Base-by-base conservation (phyloP, 257 asterid genomes). In the Verbena officinalis region DNA sequence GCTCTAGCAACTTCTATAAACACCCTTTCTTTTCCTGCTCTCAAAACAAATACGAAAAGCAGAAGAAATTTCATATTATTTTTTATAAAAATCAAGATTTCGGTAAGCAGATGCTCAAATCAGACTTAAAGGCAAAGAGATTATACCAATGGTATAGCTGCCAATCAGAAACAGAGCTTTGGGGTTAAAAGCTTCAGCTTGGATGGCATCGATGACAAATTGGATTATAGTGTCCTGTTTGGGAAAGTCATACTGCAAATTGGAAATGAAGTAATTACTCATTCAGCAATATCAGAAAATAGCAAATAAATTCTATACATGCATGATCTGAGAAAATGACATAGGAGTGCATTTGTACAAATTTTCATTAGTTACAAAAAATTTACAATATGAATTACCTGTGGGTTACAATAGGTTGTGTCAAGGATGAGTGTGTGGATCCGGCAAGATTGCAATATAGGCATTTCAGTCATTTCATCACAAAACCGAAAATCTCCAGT, bases 101-200 rank as follows among this genome's bases (percentile, higher is more conserved):
- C n/a, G 14, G 49, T 20, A 10, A 12, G 22, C n/a, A n/a, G 55
- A 3, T 1, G 19, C 17, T 22, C 9, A 36, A 14, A 64, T 64
- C 60, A 56, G 50, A 55, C n/a, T n/a, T n/a, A n/a, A n/a, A 14
- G 46, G 59, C 21, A 10, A 11, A 44, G 40, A 51, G 70, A 54
- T 46, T 36, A 38, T 87, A 93, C 99, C 99, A 72, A 93, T 90
- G 53, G 99, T 83, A 61, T 93, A 93, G 89, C 97, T 93, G 66
- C 99, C 99, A 63, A 93, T 87, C 84, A 93, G 58, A 77, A 93
- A 90, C 73, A 93, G 72, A 36, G 99, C 87, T 64, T 79, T 87
- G 9, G 95, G 92, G 81, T 93, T 93, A 64, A 93, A 93, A 45
- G 87, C 80, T 81, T 93, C 99, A 20, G 99, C 99, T 79, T 88